Conservation (phyloP, 768 basidiomycete genomes). For the Phanerochaete sordida region DNA sequence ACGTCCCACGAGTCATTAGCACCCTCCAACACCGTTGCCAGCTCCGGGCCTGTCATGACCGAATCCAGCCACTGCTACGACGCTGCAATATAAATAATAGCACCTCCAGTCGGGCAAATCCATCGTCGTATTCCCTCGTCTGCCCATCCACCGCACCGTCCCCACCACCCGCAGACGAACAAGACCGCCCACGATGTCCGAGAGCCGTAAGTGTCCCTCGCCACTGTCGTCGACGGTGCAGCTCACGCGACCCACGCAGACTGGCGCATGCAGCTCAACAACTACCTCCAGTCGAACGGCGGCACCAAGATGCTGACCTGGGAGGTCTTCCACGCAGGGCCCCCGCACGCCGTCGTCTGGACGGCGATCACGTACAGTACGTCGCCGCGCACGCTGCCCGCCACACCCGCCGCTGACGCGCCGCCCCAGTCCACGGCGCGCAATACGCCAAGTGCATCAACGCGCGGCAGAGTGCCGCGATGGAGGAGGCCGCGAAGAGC, state of each 20-base stretch:
- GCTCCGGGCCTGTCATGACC: constrained; percentile 5
- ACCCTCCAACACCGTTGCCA: neutral
- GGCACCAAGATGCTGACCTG: constrained; percentile 20
- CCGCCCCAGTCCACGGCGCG: constrained; percentile 22
- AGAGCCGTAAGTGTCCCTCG: constrained; percentile 15
- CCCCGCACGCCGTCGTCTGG: constrained; percentile 24
- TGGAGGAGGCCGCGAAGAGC: constrained; percentile 25
- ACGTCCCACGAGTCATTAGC: constrained; percentile 5
- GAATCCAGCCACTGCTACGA: constrained; percentile 1
- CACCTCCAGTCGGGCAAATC: neutral
- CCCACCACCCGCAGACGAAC: neutral
- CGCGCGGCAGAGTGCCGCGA: constrained; percentile 18
- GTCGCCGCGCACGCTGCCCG: constrained; percentile 3
- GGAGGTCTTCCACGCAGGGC: constrained; percentile 22
- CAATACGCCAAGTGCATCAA: constrained; percentile 20
- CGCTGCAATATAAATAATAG: constrained; percentile 1
- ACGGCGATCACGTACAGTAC: constrained; percentile 25
- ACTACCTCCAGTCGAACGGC: constrained; percentile 27
- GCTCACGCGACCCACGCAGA: constrained; percentile 14
- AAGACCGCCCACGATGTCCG: constrained; percentile 3
- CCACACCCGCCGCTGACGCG: neutral
- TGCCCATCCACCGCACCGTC: neutral
- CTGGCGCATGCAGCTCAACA: constrained; percentile 30
- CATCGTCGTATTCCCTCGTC: neutral
- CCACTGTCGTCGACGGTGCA: neutral